Evolutionary conservation across 192 early-diverging fungal genomes (phyloP).

Genomic region (Mortierella alpina): DNA sequence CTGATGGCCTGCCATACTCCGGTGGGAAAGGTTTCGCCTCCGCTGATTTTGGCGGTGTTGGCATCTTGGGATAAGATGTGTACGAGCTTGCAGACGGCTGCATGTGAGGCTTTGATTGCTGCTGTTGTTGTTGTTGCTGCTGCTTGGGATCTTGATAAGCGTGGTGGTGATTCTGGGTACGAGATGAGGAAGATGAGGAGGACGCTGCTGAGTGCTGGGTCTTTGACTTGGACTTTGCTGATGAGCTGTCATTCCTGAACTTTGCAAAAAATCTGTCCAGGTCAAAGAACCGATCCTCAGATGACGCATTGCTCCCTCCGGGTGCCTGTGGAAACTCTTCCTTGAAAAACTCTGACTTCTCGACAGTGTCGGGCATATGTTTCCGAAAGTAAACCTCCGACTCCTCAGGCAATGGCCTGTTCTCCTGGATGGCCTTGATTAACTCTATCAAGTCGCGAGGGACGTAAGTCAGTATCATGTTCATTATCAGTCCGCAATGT

Average conservation of each 20-base stretch:
- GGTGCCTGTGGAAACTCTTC: conserved; percentile 10
- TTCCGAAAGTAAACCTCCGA: conserved; percentile 32
- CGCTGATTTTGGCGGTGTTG: too few relatives aligned
- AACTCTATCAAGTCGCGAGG: conserved; percentile 13
- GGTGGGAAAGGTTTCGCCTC: too few relatives aligned
- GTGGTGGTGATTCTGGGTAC: not conserved
- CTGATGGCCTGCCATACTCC: too few relatives aligned
- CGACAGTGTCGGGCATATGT: conserved; percentile 29
- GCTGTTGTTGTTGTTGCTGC: not conserved
- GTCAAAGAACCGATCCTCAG: conserved; percentile 9
- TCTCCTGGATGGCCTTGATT: conserved; percentile 28
- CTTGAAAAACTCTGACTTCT: conserved; percentile 5
- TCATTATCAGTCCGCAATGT: not conserved
- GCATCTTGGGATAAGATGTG: too few relatives aligned
- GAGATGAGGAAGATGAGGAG: not conserved
- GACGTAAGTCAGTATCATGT: not conserved
- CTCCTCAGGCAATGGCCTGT: conserved; percentile 18
- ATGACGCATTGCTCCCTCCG: not conserved
- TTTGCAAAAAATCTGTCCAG: conserved; percentile 43
- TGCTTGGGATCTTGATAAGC: not conserved
- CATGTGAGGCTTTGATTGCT: not conserved
- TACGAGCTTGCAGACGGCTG: too few relatives aligned
- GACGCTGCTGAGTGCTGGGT: not conserved
- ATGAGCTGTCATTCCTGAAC: not conserved
- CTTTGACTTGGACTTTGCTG: not conserved